A percentile compares a stretch with the other conserved stretches of the same genome.
Evolutionary conservation across 352 stramenopile genomes (phyloP).

Genomic region (Phytophthora meadii): DNA sequence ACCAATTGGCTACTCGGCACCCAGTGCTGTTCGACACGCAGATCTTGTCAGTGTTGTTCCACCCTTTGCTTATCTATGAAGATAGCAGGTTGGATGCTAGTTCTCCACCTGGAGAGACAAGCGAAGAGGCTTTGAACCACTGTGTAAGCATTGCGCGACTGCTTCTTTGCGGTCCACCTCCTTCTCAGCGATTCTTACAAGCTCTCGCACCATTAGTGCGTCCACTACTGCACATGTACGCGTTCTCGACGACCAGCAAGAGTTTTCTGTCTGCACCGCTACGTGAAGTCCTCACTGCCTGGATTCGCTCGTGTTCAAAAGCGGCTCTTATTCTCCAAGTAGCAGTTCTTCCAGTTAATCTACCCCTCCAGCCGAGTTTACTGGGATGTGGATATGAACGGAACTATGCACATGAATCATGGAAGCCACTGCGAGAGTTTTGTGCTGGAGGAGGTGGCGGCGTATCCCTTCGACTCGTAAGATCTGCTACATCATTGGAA

Average conservation of each 20-base stretch:
- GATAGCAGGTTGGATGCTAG: constrained; percentile 24
- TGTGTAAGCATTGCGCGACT: constrained; percentile 62
- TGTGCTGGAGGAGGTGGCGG: constrained; percentile 68
- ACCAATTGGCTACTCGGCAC: constrained; percentile 60
- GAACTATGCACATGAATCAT: constrained; percentile 28
- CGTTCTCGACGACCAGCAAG: constrained; percentile 72
- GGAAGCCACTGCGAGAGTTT: constrained; percentile 60
- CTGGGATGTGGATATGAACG: constrained; percentile 40
- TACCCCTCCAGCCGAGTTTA: constrained; percentile 44
- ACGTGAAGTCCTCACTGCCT: constrained; percentile 36
- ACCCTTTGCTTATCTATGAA: constrained; percentile 72
- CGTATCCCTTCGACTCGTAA: constrained; percentile 49
- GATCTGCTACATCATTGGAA: background rate
- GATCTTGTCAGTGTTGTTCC: constrained; percentile 64
- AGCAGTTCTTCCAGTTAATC: constrained; percentile 54
- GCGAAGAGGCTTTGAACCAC: constrained; percentile 57
- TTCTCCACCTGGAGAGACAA: constrained; percentile 13
- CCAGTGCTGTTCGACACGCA: constrained; percentile 52
- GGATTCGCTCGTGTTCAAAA: constrained; percentile 53
- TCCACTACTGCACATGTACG: constrained; percentile 76
- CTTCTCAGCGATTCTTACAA: constrained; percentile 57
- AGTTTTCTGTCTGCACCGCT: constrained; percentile 51
- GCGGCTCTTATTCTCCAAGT: constrained; percentile 61
- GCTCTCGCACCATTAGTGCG: constrained; percentile 58
- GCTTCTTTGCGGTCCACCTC: constrained; percentile 73